Evolutionary conservation across 495 filamentous ascomycete species (phyloP).

Genomic region (Astrothelium subdiscretum): DNA sequence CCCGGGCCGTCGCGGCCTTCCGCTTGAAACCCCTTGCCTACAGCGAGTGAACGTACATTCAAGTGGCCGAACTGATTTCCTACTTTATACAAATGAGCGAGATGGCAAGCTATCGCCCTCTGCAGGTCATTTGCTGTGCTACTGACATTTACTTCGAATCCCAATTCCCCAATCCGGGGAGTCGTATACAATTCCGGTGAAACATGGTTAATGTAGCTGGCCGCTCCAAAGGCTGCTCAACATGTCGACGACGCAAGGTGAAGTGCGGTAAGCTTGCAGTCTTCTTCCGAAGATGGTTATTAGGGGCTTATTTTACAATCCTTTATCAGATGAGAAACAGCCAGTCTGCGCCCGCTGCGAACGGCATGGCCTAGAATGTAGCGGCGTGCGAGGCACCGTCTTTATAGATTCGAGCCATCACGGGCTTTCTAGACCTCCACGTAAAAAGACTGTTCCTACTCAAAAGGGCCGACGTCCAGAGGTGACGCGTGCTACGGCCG

Average conservation of each 20-base stretch:
- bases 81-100: not conserved
- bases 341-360: slow-evolving; percentile 3
- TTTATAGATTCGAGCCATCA: slow-evolving; percentile 3
- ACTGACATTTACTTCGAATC: not conserved
- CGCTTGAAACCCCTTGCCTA: not conserved
- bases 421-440: not conserved
- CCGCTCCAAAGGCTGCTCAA: slow-evolving; percentile 1
- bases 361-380: slow-evolving; percentile 3
- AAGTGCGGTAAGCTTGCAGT: slow-evolving; percentile 3
- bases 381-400: not conserved
- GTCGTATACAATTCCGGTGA: not conserved
- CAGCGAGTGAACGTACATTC: too few species aligned
- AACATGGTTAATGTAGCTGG: not conserved
- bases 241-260: not conserved
- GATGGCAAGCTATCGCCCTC: not conserved
- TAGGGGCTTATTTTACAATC: not conserved
- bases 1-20: not conserved
- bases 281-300: not conserved
- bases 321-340: not conserved
- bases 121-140: not conserved
- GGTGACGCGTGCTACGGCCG: not conserved
- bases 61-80: not conserved
- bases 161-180: not conserved
- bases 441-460: not conserved
- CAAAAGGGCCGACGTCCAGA: not conserved